phyloP scores from a whole-genome alignment of 2,329 filamentous ascomycete genomes.

The Alternaria sp. region DNA sequence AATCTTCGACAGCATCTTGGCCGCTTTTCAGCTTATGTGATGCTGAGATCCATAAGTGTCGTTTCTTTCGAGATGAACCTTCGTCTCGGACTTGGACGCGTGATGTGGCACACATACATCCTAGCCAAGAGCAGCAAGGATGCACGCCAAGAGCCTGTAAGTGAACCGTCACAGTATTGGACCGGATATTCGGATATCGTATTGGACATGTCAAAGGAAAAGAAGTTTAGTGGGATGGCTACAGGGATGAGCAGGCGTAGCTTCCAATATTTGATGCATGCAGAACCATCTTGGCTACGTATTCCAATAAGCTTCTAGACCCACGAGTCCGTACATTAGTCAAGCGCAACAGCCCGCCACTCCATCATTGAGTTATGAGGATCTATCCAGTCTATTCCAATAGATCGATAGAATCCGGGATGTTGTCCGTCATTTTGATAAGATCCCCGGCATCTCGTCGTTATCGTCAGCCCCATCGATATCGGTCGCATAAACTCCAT shows the following conservation, averaged over 20 bases:
- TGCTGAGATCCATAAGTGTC: neutral
- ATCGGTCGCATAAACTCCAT: conserved; percentile 2
- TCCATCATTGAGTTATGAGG: neutral
- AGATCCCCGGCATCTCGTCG: conserved; percentile 6
- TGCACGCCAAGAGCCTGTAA: neutral
- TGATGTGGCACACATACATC: neutral
- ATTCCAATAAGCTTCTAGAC: conserved; percentile 8
- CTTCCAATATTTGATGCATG: conserved; percentile 10
- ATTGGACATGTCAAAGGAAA: neutral
- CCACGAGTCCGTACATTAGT: neutral
- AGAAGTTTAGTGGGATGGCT: neutral
- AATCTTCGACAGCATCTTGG: neutral
- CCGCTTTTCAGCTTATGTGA: neutral
- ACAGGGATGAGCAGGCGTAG: neutral
- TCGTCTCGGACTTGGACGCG: neutral
- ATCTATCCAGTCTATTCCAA: neutral
- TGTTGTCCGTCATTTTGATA: neutral
- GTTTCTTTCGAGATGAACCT: neutral
- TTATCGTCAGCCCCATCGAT: neutral
- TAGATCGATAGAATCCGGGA: neutral
- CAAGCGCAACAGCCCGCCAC: neutral
- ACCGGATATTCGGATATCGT: conserved; percentile 4
- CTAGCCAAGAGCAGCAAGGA: neutral
- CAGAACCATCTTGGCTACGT: conserved; percentile 3
- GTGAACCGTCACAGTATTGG: neutral